Evolutionary conservation across 306 rosid species (phyloP), one percentile per base, ranked within the genome.

Genomic region (Casuarina equisetifolia): DNA sequence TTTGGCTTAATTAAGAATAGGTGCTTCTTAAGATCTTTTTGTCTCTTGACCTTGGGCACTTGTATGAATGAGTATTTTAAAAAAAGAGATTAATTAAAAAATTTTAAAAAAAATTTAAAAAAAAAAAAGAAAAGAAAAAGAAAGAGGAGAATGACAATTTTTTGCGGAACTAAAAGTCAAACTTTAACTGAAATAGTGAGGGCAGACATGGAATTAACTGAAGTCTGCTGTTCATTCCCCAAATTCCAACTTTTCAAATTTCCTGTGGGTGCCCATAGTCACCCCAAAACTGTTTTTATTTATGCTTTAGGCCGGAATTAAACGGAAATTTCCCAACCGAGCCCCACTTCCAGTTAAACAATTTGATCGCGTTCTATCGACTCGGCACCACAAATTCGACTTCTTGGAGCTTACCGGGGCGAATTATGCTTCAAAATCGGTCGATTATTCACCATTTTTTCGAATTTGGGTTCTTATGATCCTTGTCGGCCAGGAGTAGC

Each of bases 361-460:
- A 81, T 79, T 74, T 85, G 84, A 87, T 87, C 86, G 72, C 74
- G 72, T 51, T 66, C 52, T 70, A 55, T 39, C 52, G 39, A 76
- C 55, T 39, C 44, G 32, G 67, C 46, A 20, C 69, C 81, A 42
- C 69, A 44, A 80, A 73, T 77, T 84, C 80, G 69, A 62, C 80
- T 74, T 52, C 70, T 49, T 43, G 50, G 82, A 25, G 84, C 74
- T 76, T 73, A 45, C 35, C 61, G 67, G 43, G 53, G 59, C 57
- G 63, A 3, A 51, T 70, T 49, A 12, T 20, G 79, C 74, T 17
- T 64, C 58, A 5, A 77, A 17, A 76, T 69, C 6, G 44, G 58
- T 39, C 10, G 44, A 25, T 25, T 25, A 69, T 57, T 1, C 64
- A 63, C 51, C 36, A 53, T 49, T 84, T 78, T 36, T 39, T 62